Evolutionary conservation across 2,329 filamentous ascomycete genomes (phyloP).

Genomic region (Cytospora piceae): DNA sequence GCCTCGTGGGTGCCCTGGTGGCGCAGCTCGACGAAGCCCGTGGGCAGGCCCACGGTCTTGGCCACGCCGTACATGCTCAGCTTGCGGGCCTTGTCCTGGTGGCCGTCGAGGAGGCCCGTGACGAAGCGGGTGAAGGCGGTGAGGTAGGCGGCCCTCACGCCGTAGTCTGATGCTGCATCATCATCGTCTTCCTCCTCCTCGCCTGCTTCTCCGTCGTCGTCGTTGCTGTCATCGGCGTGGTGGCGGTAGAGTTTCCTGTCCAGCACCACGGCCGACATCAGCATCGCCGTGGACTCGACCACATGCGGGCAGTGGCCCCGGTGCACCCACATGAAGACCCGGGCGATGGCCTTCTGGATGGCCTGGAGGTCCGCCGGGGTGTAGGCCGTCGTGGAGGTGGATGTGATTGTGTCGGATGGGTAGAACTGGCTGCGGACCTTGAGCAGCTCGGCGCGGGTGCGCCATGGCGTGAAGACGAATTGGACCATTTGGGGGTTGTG

Average conservation of each 20-base stretch:
- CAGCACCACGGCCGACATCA: constrained; percentile 70
- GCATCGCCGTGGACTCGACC: constrained; percentile 76
- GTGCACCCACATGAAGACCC: constrained; percentile 71
- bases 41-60: constrained; percentile 69
- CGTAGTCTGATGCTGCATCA: constrained; percentile 49
- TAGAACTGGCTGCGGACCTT: constrained; percentile 69
- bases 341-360: constrained; percentile 53
- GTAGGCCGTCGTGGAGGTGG: constrained; percentile 19
- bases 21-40: constrained; percentile 83
- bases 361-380: constrained; percentile 25
- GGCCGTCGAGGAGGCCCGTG: constrained; percentile 76
- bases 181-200: constrained; percentile 23
- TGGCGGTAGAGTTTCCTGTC: constrained; percentile 50
- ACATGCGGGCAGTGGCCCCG: constrained; percentile 77
- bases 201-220: constrained; percentile 1
- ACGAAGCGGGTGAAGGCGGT: constrained; percentile 80
- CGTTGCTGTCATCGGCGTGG: neutral
- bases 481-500: constrained; percentile 58
- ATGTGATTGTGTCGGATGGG: constrained; percentile 37
- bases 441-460: constrained; percentile 66
- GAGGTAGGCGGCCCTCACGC: constrained; percentile 70
- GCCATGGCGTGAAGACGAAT: constrained; percentile 77
- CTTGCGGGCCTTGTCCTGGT: constrained; percentile 68
- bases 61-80: constrained; percentile 75
- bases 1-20: constrained; percentile 92